Base-by-base conservation (phyloP, 129 eudicot species). In the Gnaphalium uliginosum region DNA sequence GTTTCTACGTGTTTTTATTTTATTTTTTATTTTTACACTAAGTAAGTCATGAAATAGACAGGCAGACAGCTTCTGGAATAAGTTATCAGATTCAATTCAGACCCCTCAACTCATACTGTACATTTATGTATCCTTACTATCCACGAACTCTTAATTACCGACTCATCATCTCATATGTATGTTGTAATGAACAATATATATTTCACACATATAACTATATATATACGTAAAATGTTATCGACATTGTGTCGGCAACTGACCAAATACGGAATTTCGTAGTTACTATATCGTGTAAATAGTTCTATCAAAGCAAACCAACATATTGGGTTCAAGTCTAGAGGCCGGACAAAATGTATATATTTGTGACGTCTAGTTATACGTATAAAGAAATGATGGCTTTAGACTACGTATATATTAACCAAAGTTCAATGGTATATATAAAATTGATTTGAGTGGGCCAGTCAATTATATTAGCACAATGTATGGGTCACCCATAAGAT, bases 31-130 rank as follows among this genome's bases (percentile, higher is more conserved):
- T 35, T 3, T 8, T 14, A 46, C 53, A 27, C 30, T 27, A 27
- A 1, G 2, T n/a, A 46, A 46, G 18, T 33, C 50, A 29, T 43
- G 29, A 63, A 18, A 6, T 14, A 64, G 79, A 76, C 79, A 76
- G 54, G 43, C 27, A 76, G 79, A 76, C 79, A 76, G 66, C 79
- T 76, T 76, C 79, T 51, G 73, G 32, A 13, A 22, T 33, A 76
- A 66, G 79, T 64, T 46, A 76, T 76, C 73, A 76, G 79, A 46
- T 46, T 14, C 53, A 46, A 32, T 66, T 50, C 79, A 66, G 37
- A 51, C 71, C 43, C 41, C 2, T 68, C 57, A 41, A 41, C 35
- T 46, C 53, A 41, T 22, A 24, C 58, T 39, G 72, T 67, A 39
- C 46, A 39, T 39, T 9, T 39, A 39, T 39, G 2, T 39, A 39